Percentiles rank a stretch among this genome's conserved stretches.
These are phyloP conservation scores for Candida alai DNA, from an alignment of 805 yeast species.

Conservation along the genomic window DNA sequence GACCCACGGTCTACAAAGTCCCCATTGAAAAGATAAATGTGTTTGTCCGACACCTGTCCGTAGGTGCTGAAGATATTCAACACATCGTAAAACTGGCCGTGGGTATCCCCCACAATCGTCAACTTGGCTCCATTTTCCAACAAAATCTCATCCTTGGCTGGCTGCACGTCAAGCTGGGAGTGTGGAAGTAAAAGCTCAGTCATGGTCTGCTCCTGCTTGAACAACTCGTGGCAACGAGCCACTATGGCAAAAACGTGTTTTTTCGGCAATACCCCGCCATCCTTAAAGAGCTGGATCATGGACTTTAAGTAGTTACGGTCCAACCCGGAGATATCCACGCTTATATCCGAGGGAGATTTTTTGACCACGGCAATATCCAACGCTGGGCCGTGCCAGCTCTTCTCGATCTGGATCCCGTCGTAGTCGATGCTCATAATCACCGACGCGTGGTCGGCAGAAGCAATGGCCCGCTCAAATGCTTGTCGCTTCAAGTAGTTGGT, in stretches of 20 bases:
- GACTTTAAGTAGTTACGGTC: conserved; percentile 55
- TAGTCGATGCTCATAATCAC: conserved; percentile 46
- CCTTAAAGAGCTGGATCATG: conserved; percentile 68
- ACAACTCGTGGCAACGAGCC: conserved; percentile 61
- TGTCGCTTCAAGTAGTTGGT: conserved; percentile 61
- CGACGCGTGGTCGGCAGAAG: conserved; percentile 58
- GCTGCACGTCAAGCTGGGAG: conserved; percentile 15
- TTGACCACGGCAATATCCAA: conserved; percentile 40
- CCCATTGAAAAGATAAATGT: conserved; percentile 86
- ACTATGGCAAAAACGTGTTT: conserved; percentile 80
- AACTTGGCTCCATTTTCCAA: conserved; percentile 41
- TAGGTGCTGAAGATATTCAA: conserved; percentile 70
- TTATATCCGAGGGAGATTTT: conserved; percentile 16
- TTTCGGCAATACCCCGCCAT: conserved; percentile 73
- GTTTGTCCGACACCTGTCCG: conserved; percentile 65
- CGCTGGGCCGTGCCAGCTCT: conserved; percentile 55
- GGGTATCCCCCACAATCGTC: conserved; percentile 96
- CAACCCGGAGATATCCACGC: conserved; percentile 34
- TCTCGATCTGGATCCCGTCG: conserved; percentile 47
- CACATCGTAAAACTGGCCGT: conserved; percentile 93
- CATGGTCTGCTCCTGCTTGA: conserved; percentile 66
- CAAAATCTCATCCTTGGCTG: conserved; percentile 20
- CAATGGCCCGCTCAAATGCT: conserved; percentile 85
- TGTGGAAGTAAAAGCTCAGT: conserved; percentile 58
- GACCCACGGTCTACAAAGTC: conserved; percentile 98